Evolutionary conservation across 768 basidiomycete genomes (phyloP).

Genomic region (Rhodosporidiobolus odoratus): DNA sequence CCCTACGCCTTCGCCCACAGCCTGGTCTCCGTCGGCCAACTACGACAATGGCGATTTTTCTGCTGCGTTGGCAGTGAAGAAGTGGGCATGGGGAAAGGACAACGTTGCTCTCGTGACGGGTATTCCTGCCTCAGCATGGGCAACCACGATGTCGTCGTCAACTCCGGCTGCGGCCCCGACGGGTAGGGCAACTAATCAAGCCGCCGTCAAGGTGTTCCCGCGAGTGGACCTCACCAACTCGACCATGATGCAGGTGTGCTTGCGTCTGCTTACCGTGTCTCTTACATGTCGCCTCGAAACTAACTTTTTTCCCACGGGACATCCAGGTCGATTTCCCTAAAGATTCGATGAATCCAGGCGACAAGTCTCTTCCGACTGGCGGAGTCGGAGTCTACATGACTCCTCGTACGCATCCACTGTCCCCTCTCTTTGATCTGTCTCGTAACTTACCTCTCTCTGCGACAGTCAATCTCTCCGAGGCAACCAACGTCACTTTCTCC

Average conservation of each 20-base stretch:
- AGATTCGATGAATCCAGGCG: constrained; percentile 34
- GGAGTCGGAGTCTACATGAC: constrained; percentile 38
- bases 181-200: not conserved
- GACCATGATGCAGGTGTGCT: constrained; percentile 29
- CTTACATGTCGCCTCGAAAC: too few relatives aligned
- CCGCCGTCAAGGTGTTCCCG: not conserved
- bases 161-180: not conserved
- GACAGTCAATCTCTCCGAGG: constrained; percentile 20
- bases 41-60: constrained; percentile 3
- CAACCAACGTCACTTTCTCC: constrained; percentile 37
- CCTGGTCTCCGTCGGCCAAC: not conserved
- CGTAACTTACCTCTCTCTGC: not conserved
- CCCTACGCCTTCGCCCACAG: not conserved
- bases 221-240: constrained; percentile 16
- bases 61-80: not conserved
- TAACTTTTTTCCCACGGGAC: too few relatives aligned
- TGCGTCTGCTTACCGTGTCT: too few relatives aligned
- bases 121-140: constrained; percentile 12
- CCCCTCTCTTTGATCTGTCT: not conserved
- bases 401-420: constrained; percentile 9
- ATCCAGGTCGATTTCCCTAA: constrained; percentile 34
- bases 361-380: constrained; percentile 20
- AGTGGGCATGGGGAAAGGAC: constrained; percentile 19
- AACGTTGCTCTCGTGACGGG: constrained; percentile 11
- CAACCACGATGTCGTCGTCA: too few relatives aligned